Base-by-base conservation (phyloP, 306 rosid species). In the Vigna hirtella region DNA sequence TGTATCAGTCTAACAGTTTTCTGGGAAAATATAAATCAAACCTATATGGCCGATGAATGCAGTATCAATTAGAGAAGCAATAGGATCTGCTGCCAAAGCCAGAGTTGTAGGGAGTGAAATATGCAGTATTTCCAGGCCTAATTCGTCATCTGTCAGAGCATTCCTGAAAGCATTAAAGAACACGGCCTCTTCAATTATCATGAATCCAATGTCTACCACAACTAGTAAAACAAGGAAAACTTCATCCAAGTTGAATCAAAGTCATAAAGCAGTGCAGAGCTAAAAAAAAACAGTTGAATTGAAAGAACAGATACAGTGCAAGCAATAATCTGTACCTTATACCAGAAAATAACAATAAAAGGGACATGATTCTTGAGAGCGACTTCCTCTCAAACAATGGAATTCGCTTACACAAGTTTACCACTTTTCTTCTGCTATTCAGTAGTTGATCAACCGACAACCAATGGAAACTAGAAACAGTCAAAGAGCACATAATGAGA, bases 41-140 rank as follows among this genome's bases (percentile, higher is more conserved):
- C 88, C 85, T 72, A 85, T 66, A 74, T 77, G 85, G 45, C 88
- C 88, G 43, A 85, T 85, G 70, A 81, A 85, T 67, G 88, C 88
- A 45, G 85, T 85, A 58, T 85, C 88, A 7, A 85, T 77, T 15
- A 85, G 66, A 22, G 88, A 85, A 73, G 88, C 88, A 85, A 85
- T 18, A 51, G 88, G 88, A 73, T 85, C 88, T 67, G 88, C 88
- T n/a, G 85, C 83, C 50, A 85, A 77, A 67, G 88, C 85, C 45
- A 85, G 70, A 34, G 82, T 81, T 36, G 88, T 73, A 22, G 88
- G 88, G 45, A 84, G 49, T 32, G 88, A 15, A 40, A 84, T 77
- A 12, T 77, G 57, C 83, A 84, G 64, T 72, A 84, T 81, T 81
- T 84, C 88, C 66, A 63, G 52, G 38, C 87, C 87, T 7, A 84